Conservation (phyloP, 108 stramenopile species). For the Skeletonema marinoi region DNA sequence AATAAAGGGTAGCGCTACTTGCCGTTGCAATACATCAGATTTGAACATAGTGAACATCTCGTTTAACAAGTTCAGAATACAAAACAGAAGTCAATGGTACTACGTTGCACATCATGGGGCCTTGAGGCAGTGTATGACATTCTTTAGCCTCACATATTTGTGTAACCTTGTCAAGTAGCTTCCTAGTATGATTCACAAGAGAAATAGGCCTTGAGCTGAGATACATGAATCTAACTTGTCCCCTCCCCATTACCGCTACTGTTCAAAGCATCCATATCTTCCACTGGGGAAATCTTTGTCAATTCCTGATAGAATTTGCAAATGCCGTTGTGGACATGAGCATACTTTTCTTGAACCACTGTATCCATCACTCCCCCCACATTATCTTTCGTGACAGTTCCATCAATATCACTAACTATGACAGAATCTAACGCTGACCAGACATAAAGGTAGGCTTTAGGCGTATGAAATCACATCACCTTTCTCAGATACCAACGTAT, state of each 20-base stretch:
- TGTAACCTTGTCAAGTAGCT: conserved; percentile 46
- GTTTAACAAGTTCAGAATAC: conserved; percentile 68
- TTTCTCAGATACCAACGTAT: conserved; percentile 17
- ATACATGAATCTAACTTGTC: conserved; percentile 70
- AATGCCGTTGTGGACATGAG: conserved; percentile 65
- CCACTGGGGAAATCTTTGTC: not conserved
- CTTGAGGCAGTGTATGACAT: conserved; percentile 56
- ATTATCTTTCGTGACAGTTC: conserved; percentile 82
- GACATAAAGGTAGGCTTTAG: conserved; percentile 62
- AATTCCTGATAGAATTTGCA: conserved; percentile 64
- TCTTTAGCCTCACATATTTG: conserved; percentile 7
- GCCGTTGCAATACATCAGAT: conserved; percentile 60
- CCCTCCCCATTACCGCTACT: conserved; percentile 7
- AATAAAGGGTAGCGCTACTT: conserved; percentile 76
- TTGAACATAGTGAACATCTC: conserved; percentile 74
- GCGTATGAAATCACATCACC: conserved; percentile 43
- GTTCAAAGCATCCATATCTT: conserved; percentile 5
- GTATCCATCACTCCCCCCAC: conserved; percentile 75
- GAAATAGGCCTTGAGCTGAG: conserved; percentile 73
- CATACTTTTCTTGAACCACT: conserved; percentile 60
- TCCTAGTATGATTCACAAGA: conserved; percentile 65
- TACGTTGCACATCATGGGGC: conserved; percentile 75
- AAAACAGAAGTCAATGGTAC: conserved; percentile 65
- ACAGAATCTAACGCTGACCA: conserved; percentile 65
- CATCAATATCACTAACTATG: conserved; percentile 80